Evolutionary conservation across 495 filamentous ascomycete genomes (phyloP), one percentile per base, ranked within the genome.

Genomic region (Annulohypoxylon maeteangense): DNA sequence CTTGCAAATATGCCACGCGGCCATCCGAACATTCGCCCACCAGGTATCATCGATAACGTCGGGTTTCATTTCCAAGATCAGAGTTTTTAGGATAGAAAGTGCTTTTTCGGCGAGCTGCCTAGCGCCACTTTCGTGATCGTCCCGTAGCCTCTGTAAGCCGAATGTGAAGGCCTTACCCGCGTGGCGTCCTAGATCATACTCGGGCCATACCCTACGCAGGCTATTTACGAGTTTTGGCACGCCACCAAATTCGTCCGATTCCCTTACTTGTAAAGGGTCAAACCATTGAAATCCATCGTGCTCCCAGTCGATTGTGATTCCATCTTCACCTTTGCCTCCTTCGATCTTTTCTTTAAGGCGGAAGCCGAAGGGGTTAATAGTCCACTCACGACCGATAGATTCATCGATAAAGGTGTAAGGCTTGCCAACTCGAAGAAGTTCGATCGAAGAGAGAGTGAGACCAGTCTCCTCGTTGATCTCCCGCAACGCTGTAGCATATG

Each of bases 401-500:
- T 74, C 42, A 65, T 91, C 90, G 12, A 62, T 64, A 65, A 91
- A 90, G 7, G 82, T 77, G 72, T 85, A 91, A 22, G 84, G 81
- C 53, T 89, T 87, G 14, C 90, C 90, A 3, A 82, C 80, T 34
- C 88, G 83, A 65, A 87, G 82, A 16, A 88, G 79, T 1, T 76
- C 72, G 18, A 90, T 60, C 0, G 84, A 81, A 0, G 75, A 60
- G 0, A 78, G 51, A 0, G 80, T 83, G 6, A 92, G 76, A 0
- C 76, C 80, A 0, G 90, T 91, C 71, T 91, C 90, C 78, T 92
- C 90, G 3, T 70, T 59, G 12, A 92, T 77, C 72, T 91, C 89
- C 20, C 90, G 85, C 81, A 85, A 86, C 48, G 90, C 90, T 0
- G 89, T 83, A 1, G 78, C 73, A 18, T 88, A 65, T 0, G 89